Base-by-base conservation (phyloP, 2,329 filamentous ascomycete species). In the Fusarium sp. region DNA sequence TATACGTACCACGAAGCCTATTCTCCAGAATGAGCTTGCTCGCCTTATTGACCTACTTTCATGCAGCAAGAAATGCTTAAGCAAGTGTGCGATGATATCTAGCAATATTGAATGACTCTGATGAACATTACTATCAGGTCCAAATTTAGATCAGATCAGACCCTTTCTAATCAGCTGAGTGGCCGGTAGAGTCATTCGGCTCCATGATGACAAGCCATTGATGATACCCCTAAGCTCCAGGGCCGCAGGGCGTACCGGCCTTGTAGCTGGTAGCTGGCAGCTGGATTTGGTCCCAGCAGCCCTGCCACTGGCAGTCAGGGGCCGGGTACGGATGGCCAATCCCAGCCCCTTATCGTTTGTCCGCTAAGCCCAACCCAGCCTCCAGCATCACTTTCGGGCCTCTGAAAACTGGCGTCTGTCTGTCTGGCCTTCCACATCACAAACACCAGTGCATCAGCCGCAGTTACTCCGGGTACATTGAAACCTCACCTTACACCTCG, bases 331-430 rank as follows among this genome's bases (percentile, higher is more conserved):
- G 57, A 47, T 46, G 45, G 25, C 55, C 54, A 56, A 58, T 63
- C 29, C 15, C 46, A 67, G 13, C 47, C 64, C 25, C 46, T 39
- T 42, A 50, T 66, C 61, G 56, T 66, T 69, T 55, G 60, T n/a
- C 63, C 80, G 77, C 81, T 82, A 81, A 69, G 68, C 81, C 80
- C 49, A 76, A 79, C 78, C 56, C 70, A 79, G 80, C 39, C 57
- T 47, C 36, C 27, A 42, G 44, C 42, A 56, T 68, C 49, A 50
- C 47, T 50, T 62, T 63, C 18, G 25, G 61, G 55, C 36, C 47
- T 52, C 60, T 68, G 62, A 59, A 71, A 65, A 55, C 70, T 63
- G 47, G 58, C 62, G 50, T 65, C 47, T 47, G 46, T 65, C 58
- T 71, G 50, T 59, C 56, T 59, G 56, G 49, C 73, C 71, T 74